Evolutionary conservation across 2,329 filamentous ascomycete genomes (phyloP).

Genomic region (Venturia asperata): DNA sequence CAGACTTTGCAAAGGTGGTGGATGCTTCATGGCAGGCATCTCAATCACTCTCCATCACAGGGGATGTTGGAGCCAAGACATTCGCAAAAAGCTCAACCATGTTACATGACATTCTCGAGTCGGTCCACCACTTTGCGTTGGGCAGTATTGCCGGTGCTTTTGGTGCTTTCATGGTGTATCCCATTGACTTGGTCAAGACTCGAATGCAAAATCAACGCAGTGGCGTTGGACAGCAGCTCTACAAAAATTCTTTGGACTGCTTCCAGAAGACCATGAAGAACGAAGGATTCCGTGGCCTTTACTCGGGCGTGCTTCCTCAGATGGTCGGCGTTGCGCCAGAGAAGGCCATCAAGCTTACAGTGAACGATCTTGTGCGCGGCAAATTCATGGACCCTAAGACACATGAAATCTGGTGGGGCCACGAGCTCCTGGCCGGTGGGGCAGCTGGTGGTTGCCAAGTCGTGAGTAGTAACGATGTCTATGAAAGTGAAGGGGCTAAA

Average conservation of each 20-base stretch:
- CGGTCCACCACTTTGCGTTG: constrained; percentile 81
- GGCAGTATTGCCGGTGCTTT: constrained; percentile 91
- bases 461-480: constrained; percentile 41
- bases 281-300: constrained; percentile 81
- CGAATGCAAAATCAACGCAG: constrained; percentile 95
- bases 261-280: constrained; percentile 88
- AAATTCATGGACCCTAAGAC: constrained; percentile 66
- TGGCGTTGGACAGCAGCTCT: constrained; percentile 75
- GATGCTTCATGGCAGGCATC: constrained; percentile 80
- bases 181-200: constrained; percentile 97
- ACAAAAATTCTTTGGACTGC: constrained; percentile 97
- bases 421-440: constrained; percentile 83
- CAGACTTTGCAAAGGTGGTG: constrained; percentile 89
- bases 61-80: constrained; percentile 44
- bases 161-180: constrained; percentile 98
- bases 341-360: constrained; percentile 98
- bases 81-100: constrained; percentile 51
- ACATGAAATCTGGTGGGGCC: constrained; percentile 60
- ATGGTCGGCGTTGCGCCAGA: constrained; percentile 97
- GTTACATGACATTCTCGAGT: constrained; percentile 62
- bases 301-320: constrained; percentile 91
- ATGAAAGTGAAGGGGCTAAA: neutral
- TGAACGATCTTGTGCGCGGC: constrained; percentile 85
- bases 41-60: constrained; percentile 35
- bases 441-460: constrained; percentile 91